Evolutionary conservation across 805 yeast genomes (phyloP), one percentile per base, ranked within the genome.

Genomic region (Wickerhamomyces hampshirensis): DNA sequence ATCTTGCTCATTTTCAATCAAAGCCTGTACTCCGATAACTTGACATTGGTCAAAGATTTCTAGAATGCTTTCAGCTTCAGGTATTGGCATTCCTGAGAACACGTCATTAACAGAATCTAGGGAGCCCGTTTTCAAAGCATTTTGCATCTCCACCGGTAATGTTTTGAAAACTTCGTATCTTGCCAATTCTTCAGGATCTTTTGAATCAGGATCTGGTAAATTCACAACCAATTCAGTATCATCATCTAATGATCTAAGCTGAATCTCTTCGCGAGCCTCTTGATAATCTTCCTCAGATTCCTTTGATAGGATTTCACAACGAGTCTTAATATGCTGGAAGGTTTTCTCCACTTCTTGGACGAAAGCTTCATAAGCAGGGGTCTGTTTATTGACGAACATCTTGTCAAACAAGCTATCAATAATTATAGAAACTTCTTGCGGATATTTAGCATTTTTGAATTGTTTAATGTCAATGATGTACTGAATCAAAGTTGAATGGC

Each of bases 161-260:
- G 71, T 61, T 14, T 72, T 60, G 56, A 88, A 84, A 4, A 71
- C 61, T 37, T 74, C 73, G 53, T 72, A 80, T 30, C 67, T 64
- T 28, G 44, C 56, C 15, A 47, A 34, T 37, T 68, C 74, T 28
- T 60, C 65, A 0, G 62, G 62, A 35, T 73, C 76, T 15, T 58
- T 63, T 3, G 71, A 68, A 4, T 71, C 61, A 4, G 73, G 69
- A 42, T 66, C 61, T 6, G 96, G 96, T 12, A 85, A 62, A 39
- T 69, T 72, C 11, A 91, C 86, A 32, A 75, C 69, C 30, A 91
- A 68, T 58, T 82, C 80, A 2, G 88, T 75, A 40, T 79, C 71
- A 28, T 93, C 95, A 59, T 91, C 98, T 40, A 89, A 71, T 0
- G 96, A 77, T 54, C 84, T 84, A 55, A 91, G 68, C 62, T 91